Evolutionary conservation across 768 basidiomycete genomes (phyloP), one percentile per base, ranked within the genome.

Genomic region (Boletus sp.): DNA sequence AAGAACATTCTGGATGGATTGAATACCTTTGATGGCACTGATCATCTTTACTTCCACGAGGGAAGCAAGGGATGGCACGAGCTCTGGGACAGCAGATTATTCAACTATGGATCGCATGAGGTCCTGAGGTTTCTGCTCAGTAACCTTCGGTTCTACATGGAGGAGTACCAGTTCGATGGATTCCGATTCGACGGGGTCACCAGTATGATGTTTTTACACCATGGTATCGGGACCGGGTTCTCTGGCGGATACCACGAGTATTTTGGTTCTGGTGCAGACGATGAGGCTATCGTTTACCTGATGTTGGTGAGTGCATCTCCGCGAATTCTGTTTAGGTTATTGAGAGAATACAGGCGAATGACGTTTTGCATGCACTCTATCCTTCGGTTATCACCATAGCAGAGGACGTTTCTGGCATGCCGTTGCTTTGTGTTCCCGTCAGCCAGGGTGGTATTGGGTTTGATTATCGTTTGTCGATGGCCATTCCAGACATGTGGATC

Each of bases 401-500:
- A 20, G 97, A 99, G 73, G 97, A 99, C 66, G 97, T 99, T 32
- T 98, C 95, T 17, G 97, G 97, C 17, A 99, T 99, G 97, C 96
- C 97, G 4, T 85, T 98, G 11, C 86, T 99, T 18, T 87, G 96
- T 65, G 76, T 83, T 11, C 85, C 94, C 3, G 87, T 89, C 37
- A 65, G 76, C 40, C 80, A 86, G 56, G 97, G 96, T 46, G 97
- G 97, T 14, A 78, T 99, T 50, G 97, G 96, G 5, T 99, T 98
- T 75, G 97, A 99, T 76, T 99, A 98, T 73, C 89, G 97, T 33
- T 78, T 99, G 46, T 93, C 94, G 30, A 99, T 98, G 97, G 97
- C 97, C 20, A 83, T 99, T 50, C 97, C 97, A 2, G 97, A 99
- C 73, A 98, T 96, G 94, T 99, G 94, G 94, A 99, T 99, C 79